Percentiles rank a stretch among this genome's conserved stretches.
Evolutionary conservation across 495 filamentous ascomycete species (phyloP).

Genomic region (Neurospora sp.): DNA sequence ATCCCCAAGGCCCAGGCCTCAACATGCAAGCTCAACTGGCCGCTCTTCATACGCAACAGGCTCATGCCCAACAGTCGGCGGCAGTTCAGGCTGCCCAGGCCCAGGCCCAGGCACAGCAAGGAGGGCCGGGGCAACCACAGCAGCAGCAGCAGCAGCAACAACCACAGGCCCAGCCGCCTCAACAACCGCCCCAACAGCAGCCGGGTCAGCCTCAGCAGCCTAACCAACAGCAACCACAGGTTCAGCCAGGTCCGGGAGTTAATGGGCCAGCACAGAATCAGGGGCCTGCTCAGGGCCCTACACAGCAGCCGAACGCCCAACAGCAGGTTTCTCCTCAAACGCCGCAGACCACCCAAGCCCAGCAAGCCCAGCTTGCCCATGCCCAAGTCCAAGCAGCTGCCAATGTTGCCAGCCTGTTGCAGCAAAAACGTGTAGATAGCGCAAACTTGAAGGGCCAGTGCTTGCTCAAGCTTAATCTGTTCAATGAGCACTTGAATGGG

Average conservation of each 20-base stretch:
- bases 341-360: slow-evolving; percentile 40
- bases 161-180: slow-evolving; percentile 19
- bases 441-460: slow-evolving; percentile 49
- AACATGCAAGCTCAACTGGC: slow-evolving; percentile 24
- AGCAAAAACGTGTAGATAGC: slow-evolving; percentile 35
- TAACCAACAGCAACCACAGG: slow-evolving; percentile 41
- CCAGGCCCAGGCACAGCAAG: slow-evolving; percentile 42
- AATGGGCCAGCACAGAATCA: slow-evolving; percentile 22
- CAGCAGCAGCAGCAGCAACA: slow-evolving; percentile 33
- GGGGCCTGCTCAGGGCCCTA: slow-evolving; percentile 18
- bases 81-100: slow-evolving; percentile 18
- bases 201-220: slow-evolving; percentile 26
- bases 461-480: slow-evolving; percentile 55
- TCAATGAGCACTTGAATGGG: slow-evolving; percentile 59
- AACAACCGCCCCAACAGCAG: slow-evolving; percentile 21
- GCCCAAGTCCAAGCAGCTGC: slow-evolving; percentile 25
- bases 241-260: slow-evolving; percentile 21
- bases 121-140: slow-evolving; percentile 30
- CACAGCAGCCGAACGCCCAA: slow-evolving; percentile 31
- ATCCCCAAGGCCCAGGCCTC: slow-evolving; percentile 25
- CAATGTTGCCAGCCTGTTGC: slow-evolving; percentile 21
- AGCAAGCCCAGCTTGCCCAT: slow-evolving; percentile 29
- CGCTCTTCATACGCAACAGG: slow-evolving; percentile 20
- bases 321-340: slow-evolving; percentile 33
- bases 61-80: slow-evolving; percentile 22